Evolutionary conservation across 257 asterid genomes (phyloP).

Genomic region (Capsicum pubescens): DNA sequence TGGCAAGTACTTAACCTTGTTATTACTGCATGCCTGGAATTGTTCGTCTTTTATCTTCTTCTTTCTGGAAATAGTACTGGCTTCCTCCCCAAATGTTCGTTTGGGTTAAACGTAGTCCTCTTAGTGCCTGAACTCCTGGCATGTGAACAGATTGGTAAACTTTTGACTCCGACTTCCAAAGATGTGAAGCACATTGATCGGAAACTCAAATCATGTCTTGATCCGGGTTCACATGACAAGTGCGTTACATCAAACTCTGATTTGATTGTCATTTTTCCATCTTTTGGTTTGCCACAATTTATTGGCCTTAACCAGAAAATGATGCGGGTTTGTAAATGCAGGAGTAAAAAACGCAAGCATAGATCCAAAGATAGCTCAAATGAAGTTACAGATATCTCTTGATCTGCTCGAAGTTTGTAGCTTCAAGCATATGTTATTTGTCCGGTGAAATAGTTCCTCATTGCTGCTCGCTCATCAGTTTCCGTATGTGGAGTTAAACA

Average conservation of each 20-base stretch:
- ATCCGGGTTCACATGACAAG: conserved; percentile 94
- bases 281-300: conserved; percentile 13
- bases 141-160: conserved; percentile 65
- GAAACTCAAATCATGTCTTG: conserved; percentile 92
- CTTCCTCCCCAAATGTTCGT: neutral
- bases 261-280: neutral
- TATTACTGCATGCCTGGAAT: neutral
- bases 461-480: conserved; percentile 10
- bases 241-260: conserved; percentile 42
- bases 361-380: conserved; percentile 71
- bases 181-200: conserved; percentile 97
- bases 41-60: neutral
- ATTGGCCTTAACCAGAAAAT: neutral
- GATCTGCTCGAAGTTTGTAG: conserved; percentile 23
- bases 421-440: conserved; percentile 10
- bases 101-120: neutral
- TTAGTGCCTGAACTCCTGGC: conserved; percentile 11
- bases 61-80: neutral
- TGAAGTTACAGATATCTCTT: conserved; percentile 13
- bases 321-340: conserved; percentile 43
- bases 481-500: neutral
- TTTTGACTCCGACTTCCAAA: conserved; percentile 75
- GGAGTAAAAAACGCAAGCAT: conserved; percentile 97
- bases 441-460: neutral
- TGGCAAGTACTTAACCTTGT: conserved; percentile 49